Conservation (phyloP, 192 early-diverging fungal species). For the Dimargaris cristalligena region DNA sequence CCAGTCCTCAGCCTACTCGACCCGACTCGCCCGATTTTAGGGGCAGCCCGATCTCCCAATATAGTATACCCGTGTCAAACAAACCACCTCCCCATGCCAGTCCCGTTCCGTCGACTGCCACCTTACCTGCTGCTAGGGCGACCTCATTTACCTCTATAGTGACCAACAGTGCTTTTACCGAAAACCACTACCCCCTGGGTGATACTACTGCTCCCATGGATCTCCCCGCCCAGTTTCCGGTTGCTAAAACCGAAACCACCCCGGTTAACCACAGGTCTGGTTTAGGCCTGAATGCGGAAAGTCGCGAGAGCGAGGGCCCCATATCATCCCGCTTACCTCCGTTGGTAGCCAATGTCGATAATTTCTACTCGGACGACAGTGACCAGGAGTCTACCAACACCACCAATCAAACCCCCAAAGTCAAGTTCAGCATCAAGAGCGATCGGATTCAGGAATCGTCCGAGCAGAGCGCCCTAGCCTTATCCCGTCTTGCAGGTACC, state of each 20-base stretch:
- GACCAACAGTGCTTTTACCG: no score
- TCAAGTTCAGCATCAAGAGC: slow-evolving; percentile 3
- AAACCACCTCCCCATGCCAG: background rate
- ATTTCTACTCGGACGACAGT: slow-evolving; percentile 8
- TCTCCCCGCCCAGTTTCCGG: no score
- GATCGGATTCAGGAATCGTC: background rate
- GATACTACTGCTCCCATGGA: no score
- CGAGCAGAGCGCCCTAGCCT: background rate
- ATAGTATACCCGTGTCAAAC: background rate
- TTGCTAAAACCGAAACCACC: no score
- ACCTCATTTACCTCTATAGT: no score
- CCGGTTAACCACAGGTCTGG: no score
- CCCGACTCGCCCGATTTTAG: background rate
- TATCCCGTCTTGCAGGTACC: background rate
- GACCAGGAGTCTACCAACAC: background rate
- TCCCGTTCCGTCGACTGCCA: no score
- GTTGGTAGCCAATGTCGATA: background rate
- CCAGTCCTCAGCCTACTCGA: background rate
- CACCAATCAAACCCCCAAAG: background rate
- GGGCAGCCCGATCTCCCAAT: background rate
- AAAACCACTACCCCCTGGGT: no score
- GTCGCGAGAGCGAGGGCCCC: no score
- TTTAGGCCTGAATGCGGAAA: no score
- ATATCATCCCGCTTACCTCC: background rate
- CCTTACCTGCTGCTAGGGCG: no score